Evolutionary conservation across 106 monocot genomes (phyloP), one percentile per base, ranked within the genome.

Genomic region (Allium fistulosum): DNA sequence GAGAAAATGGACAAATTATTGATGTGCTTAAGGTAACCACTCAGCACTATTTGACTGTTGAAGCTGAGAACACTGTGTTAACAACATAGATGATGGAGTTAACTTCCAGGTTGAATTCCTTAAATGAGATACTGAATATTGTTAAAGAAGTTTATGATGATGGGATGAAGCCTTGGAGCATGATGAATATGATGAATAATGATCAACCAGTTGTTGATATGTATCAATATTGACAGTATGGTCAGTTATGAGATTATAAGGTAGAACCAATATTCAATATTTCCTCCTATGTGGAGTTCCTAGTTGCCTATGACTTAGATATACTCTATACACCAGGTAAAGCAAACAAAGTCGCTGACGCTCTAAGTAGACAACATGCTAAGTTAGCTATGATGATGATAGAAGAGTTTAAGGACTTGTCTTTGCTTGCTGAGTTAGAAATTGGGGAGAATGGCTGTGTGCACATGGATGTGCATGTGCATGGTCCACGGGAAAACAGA

Each of bases 11-110:
- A 48, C 72, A 75, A 27, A 52, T 78, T 9, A 67, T 76, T 11
- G 15, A 68, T 9, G 69, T 53, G 22, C 55, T 72, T 15, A 67
- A 71, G 57, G 12, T 66, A 56, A 67, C 65, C 56, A 71, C 70
- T 3, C 68, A 71, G 71, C 57, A 75, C 50, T 75, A 57, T 48
- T 10, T 81, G 17, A 71, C 57, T 4, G 61, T 83, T 6, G 83
- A 90, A 51, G 62, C 83, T 12, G 80, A 83, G 63, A 90, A 86
- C 59, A 74, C 80, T 13, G 90, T 86, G 46, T 77, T 90, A n/a
- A 75, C 80, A 59, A 78, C 83, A 1, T 80, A 86, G 80, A 46
- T 74, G 51, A 22, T 71, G 69, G 90, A 85, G 76, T 80, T 90
- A 50, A 66, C 48, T 17, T 73, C 48, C n/a, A 80, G 90, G 59